Percentiles rank a stretch among this genome's conserved stretches.
Conservation (phyloP, 805 yeast genomes). For the Ogataea corticis region DNA sequence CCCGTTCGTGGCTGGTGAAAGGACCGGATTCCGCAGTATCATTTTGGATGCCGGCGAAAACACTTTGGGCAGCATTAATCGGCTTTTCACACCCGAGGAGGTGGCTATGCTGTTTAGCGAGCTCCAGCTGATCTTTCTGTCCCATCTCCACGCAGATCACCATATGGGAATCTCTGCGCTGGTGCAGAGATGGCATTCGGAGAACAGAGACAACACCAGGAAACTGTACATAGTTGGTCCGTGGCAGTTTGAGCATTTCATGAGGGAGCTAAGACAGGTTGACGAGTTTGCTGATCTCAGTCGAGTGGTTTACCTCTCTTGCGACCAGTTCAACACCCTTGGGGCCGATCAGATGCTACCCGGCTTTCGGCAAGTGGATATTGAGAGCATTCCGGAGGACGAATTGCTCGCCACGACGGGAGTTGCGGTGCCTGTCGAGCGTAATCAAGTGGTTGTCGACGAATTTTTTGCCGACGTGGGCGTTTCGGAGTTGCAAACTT, state of each 20-base stretch:
- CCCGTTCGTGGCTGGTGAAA: slow-evolving; percentile 42
- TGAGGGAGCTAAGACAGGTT: slow-evolving; percentile 59
- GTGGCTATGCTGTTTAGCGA: slow-evolving; percentile 51
- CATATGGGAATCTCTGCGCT: slow-evolving; percentile 81
- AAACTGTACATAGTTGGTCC: slow-evolving; percentile 69
- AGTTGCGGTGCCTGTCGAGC: not conserved
- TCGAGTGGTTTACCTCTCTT: slow-evolving; percentile 23
- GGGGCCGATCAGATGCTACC: slow-evolving; percentile 10
- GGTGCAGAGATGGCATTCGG: slow-evolving; percentile 62
- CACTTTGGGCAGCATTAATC: slow-evolving; percentile 68
- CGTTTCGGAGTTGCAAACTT: slow-evolving; percentile 51
- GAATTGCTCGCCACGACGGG: slow-evolving; percentile 22
- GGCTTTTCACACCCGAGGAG: slow-evolving; percentile 57
- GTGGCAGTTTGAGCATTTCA: slow-evolving; percentile 66
- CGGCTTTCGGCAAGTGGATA: slow-evolving; percentile 28
- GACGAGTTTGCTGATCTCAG: slow-evolving; percentile 21
- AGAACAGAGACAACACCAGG: slow-evolving; percentile 33
- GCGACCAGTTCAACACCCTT: slow-evolving; percentile 34
- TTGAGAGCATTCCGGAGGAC: slow-evolving; percentile 17
- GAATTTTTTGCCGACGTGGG: slow-evolving; percentile 43
- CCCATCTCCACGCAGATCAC: slow-evolving; percentile 97
- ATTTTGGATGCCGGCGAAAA: slow-evolving; percentile 96
- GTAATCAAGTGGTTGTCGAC: slow-evolving; percentile 3
- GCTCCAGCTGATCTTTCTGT: slow-evolving; percentile 63
- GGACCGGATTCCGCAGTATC: slow-evolving; percentile 40